A percentile compares a stretch with the other conserved stretches of the same genome.
phyloP scores from a whole-genome alignment of 306 rosid genomes.

The Albizia julibrissin region DNA sequence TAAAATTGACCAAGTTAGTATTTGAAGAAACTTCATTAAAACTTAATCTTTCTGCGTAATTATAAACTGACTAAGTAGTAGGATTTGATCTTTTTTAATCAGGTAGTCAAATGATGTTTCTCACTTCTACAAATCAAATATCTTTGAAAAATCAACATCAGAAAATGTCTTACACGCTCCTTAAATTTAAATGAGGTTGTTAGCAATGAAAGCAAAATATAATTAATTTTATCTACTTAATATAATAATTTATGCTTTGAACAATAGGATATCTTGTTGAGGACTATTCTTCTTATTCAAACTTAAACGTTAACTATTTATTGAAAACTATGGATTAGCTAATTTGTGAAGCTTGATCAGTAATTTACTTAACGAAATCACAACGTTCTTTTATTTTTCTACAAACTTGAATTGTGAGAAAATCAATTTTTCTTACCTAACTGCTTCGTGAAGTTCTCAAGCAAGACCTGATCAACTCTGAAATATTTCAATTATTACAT shows the following conservation, averaged over 20 bases:
- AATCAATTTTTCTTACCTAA: conserved; percentile 2
- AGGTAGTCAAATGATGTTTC: neutral
- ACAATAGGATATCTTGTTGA: neutral
- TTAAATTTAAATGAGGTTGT: neutral
- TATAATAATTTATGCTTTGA: neutral
- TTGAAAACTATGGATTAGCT: conserved; percentile 6
- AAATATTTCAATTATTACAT: neutral
- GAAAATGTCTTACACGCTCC: neutral
- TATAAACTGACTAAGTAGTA: neutral
- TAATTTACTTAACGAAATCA: neutral
- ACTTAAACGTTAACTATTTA: neutral
- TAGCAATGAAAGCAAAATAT: neutral
- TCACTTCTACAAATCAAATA: neutral
- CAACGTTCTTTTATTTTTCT: neutral
- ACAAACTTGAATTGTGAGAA: neutral
- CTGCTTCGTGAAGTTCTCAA: neutral
- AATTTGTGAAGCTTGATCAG: neutral
- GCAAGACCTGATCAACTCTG: neutral
- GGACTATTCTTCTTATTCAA: neutral
- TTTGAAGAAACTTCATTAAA: neutral
- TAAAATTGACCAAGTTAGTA: neutral
- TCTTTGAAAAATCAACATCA: neutral
- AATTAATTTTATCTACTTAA: neutral
- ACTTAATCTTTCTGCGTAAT: neutral
- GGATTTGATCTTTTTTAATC: neutral